A percentile compares a stretch with the other conserved stretches of the same genome.
phyloP scores from a whole-genome alignment of 768 basidiomycete genomes.

The Solioccasus polychromus region DNA sequence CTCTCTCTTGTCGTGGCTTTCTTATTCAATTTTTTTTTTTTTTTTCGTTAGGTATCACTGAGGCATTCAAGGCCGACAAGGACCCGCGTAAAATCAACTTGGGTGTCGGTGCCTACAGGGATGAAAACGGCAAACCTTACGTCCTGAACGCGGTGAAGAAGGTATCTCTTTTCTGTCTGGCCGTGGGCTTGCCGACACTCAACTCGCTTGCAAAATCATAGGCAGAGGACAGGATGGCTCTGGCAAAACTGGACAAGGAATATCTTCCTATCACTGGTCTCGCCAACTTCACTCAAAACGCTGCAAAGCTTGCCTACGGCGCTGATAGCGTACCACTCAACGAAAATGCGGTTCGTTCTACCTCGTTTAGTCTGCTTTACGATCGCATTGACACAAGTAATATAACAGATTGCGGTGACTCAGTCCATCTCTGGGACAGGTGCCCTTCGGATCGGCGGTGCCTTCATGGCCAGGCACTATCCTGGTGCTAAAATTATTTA shows the following conservation, averaged over 20 bases:
- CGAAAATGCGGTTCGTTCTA: slow-evolving; percentile 63
- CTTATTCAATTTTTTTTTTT: slow-evolving; percentile 11
- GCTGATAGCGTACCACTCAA: slow-evolving; percentile 69
- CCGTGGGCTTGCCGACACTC: not conserved
- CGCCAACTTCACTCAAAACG: slow-evolving; percentile 78
- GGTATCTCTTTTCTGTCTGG: slow-evolving; percentile 38
- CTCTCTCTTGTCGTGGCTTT: not conserved
- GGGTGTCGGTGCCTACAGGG: slow-evolving; percentile 95
- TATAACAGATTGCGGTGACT: slow-evolving; percentile 70
- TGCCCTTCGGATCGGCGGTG: slow-evolving; percentile 91
- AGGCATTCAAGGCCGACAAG: slow-evolving; percentile 96
- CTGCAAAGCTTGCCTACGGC: slow-evolving; percentile 90
- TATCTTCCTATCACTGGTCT: slow-evolving; percentile 96
- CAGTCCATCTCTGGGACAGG: slow-evolving; percentile 99
- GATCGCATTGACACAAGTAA: not conserved
- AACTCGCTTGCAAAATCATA: slow-evolving; percentile 31
- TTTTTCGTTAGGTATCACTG: slow-evolving; percentile 67
- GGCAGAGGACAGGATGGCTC: slow-evolving; percentile 74
- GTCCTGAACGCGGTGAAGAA: slow-evolving; percentile 87
- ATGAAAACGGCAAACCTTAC: slow-evolving; percentile 93
- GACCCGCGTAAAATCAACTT: slow-evolving; percentile 94
- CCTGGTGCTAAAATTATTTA: slow-evolving; percentile 86
- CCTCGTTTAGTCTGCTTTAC: not conserved
- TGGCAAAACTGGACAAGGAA: slow-evolving; percentile 82
- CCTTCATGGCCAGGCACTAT: slow-evolving; percentile 88